Conservation (phyloP, 257 asterid species). For the Buddleja alternifolia region DNA sequence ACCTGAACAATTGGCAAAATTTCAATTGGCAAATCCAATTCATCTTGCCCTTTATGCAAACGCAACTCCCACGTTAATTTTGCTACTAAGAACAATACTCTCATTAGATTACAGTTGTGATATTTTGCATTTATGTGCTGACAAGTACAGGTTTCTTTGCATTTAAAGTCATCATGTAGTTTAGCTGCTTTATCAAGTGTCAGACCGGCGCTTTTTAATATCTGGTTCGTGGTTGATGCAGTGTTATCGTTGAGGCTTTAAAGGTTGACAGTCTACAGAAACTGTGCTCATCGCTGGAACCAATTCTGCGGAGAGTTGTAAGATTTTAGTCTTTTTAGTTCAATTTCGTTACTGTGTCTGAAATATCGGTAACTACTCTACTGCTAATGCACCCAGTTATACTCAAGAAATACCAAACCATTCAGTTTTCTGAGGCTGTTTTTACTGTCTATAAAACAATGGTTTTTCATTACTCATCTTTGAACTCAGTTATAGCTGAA, state of each 20-base stretch:
- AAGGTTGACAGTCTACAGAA: constrained; percentile 94
- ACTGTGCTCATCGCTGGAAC: constrained; percentile 94
- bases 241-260: constrained; percentile 95
- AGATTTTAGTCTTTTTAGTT: constrained; percentile 39
- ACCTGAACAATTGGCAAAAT: not conserved
- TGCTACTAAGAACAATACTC: not conserved
- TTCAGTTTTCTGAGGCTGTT: constrained; percentile 10
- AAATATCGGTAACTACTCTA: not conserved
- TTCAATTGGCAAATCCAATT: constrained; percentile 1
- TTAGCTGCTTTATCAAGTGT: constrained; percentile 5
- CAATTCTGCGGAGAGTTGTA: constrained; percentile 97
- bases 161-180: not conserved
- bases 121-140: constrained; percentile 11
- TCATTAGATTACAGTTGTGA: not conserved
- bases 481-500: not conserved
- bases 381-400: constrained; percentile 7
- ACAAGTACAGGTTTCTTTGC: not conserved
- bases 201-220: constrained; percentile 13
- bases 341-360: constrained; percentile 20
- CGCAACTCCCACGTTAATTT: not conserved
- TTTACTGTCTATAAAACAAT: not conserved
- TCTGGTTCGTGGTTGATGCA: constrained; percentile 52
- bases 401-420: not conserved
- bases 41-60: constrained; percentile 2
- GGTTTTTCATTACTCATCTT: not conserved